Evolutionary conservation across 139 green algal species (phyloP), one percentile per base, ranked within the genome.

Genomic region (Prasinococcaceae sp.): DNA sequence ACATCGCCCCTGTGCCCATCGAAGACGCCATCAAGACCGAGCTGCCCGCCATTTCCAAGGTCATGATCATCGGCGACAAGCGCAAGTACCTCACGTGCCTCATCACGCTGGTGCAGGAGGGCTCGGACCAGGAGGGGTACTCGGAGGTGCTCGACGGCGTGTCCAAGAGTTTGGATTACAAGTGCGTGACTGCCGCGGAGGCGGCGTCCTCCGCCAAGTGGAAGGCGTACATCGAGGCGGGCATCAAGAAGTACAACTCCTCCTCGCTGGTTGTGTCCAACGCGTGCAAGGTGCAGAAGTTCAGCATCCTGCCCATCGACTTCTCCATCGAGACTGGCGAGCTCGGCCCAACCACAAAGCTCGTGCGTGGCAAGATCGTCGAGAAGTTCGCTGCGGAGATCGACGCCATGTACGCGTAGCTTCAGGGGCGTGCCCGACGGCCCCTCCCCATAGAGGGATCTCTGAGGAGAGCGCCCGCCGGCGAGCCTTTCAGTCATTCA

Each of bases 1-100:
- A 58, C 50, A 58, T 58, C 36, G 50, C 50, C 16, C 50, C 50
- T 16, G 50, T 58, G 19, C 50, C 50, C 19, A 25, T 58, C 19
- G 50, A 58, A 25, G 50, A 58, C 22, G 23, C 8, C n/a, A 27
- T 58, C 50, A 58, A 58, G 50, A 6, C 19, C 20, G 12, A 36
- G 5, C 24, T 44, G 20, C 50, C 50, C 27, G 30, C 17, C 12
- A 47, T 58, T 20, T 48, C 30, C 19, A 58, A 58, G 33, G 32
- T 47, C 5, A 58, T 58, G 50, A 46, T 58, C 24, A 30, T 58
- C 28, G 50, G 50, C 32, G 50, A 58, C 20, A 46, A 47, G 20
- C 50, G 36, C n/a, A 58, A 58, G 32, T 58, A 58, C 32, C 46
- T 48, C 50, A 58, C 35, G 4, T 3, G 29, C 9, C 50, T 58